These are phyloP conservation scores for Penicillium arizonense DNA, from an alignment of 495 filamentous ascomycete genomes.

Conservation along the genomic window DNA sequence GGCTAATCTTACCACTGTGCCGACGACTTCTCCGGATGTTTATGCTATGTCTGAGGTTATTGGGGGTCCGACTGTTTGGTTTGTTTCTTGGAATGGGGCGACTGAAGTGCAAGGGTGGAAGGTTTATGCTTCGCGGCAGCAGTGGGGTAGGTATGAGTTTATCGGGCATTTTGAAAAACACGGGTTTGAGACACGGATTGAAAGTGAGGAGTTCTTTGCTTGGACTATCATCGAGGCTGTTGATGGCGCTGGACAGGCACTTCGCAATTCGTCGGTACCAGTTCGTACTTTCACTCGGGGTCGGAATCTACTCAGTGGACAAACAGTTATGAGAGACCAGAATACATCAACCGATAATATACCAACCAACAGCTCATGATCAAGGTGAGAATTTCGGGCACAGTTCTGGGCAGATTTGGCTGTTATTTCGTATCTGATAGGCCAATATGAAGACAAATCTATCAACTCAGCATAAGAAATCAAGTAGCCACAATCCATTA, in stretches of 20 bases:
- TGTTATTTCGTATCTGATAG: too few relatives aligned
- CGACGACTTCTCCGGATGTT: not conserved
- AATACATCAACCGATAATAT: too few relatives aligned
- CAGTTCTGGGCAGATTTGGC: too few relatives aligned
- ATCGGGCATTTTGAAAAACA: not conserved
- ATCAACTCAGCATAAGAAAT: too few relatives aligned
- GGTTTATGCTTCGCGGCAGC: not conserved
- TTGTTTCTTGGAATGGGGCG: slow-evolving; percentile 1
- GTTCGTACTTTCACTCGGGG: not conserved
- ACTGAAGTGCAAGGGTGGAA: not conserved
- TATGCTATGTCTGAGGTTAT: not conserved
- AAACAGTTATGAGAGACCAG: not conserved
- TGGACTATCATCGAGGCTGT: slow-evolving; percentile 1
- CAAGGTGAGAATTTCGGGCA: too few relatives aligned
- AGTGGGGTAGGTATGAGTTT: not conserved
- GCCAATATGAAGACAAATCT: too few relatives aligned
- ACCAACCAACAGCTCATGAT: too few relatives aligned
- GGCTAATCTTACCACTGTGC: not conserved
- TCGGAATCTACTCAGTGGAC: not conserved
- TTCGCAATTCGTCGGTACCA: not conserved
- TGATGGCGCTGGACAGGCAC: not conserved
- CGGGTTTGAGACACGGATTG: not conserved
- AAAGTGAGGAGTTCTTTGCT: not conserved
- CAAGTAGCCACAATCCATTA: too few relatives aligned
- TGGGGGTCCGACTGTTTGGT: not conserved